Conservation (phyloP, 2,329 filamentous ascomycete species). For the Penicillium thymicola region DNA sequence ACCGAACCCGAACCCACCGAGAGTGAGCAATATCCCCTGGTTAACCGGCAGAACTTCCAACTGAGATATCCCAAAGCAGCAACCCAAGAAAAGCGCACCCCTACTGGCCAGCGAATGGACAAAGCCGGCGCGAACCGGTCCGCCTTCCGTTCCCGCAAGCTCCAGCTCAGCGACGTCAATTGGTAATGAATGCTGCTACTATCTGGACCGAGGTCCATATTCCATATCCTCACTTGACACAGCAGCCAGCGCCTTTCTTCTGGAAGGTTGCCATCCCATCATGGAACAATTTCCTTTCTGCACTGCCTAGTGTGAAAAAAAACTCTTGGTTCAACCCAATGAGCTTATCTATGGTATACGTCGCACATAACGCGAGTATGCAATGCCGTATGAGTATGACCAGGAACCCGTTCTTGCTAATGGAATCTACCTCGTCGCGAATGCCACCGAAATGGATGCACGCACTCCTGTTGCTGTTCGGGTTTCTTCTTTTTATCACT, state of each 20-base stretch:
- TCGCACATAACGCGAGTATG: not conserved
- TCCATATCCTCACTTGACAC: conserved; percentile 2
- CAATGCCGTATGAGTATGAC: not conserved
- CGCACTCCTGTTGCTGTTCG: not conserved
- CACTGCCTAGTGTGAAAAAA: not conserved
- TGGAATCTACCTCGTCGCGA: not conserved
- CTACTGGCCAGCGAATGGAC: conserved; percentile 47
- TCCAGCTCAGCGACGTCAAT: conserved; percentile 95
- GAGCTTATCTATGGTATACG: not conserved
- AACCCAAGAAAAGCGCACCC: conserved; percentile 44
- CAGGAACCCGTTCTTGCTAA: not conserved
- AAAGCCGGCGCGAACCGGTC: conserved; percentile 63
- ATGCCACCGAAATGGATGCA: not conserved
- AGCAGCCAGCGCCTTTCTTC: not conserved
- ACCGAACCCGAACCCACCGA: conserved; percentile 75
- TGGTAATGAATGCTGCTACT: conserved; percentile 62
- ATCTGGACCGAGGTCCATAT: conserved; percentile 4
- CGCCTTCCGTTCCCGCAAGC: conserved; percentile 79
- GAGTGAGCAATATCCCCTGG: conserved; percentile 56
- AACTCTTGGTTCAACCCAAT: conserved; percentile 1
- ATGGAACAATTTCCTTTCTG: not conserved
- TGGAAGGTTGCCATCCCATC: not conserved
- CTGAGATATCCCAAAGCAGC: not conserved
- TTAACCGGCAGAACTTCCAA: conserved; percentile 27
- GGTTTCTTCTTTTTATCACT: not conserved